A percentile compares a stretch with the other conserved stretches of the same genome.
These are phyloP conservation scores for Bryoerythrophyllum caledonicum DNA, from an alignment of 225 moss, liverwort and hornwort species.

Conservation along the genomic window DNA sequence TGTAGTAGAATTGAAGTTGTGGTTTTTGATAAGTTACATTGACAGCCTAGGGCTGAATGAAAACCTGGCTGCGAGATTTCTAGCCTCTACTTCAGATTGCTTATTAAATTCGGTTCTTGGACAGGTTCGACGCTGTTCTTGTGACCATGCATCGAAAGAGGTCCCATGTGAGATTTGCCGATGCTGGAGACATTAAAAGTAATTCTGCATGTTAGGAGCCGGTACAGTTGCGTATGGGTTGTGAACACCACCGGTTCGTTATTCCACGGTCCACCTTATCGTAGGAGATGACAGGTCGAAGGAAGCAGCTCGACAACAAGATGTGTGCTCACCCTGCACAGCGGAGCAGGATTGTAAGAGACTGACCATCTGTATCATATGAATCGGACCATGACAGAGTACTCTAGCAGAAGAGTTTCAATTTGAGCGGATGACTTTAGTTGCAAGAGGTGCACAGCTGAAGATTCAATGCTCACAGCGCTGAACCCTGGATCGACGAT, in stretches of 20 bases:
- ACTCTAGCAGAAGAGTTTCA: not conserved
- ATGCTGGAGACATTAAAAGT: conserved; percentile 6
- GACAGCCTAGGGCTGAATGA: not conserved
- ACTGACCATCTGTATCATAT: not conserved
- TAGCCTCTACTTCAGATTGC: not conserved
- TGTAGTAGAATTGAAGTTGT: not conserved
- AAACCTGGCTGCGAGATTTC: not conserved
- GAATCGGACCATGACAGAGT: not conserved
- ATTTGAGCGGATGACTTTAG: not conserved
- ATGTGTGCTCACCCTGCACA: conserved; percentile 36
- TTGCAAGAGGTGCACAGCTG: not conserved
- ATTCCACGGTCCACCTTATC: conserved; percentile 11
- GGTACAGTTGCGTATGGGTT: not conserved
- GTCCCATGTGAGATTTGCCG: not conserved
- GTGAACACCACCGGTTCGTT: conserved; percentile 8
- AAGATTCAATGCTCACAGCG: not conserved
- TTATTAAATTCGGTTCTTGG: not conserved
- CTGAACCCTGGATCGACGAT: not conserved
- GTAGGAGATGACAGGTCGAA: not conserved
- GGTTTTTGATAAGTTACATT: not conserved
- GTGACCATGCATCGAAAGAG: not conserved
- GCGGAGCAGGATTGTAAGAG: conserved; percentile 9
- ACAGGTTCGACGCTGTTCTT: not conserved
- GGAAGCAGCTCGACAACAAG: conserved; percentile 18
- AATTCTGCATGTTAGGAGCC: conserved; percentile 1